Conservation (phyloP, 805 yeast species). For the Yarrowia divulgata region DNA sequence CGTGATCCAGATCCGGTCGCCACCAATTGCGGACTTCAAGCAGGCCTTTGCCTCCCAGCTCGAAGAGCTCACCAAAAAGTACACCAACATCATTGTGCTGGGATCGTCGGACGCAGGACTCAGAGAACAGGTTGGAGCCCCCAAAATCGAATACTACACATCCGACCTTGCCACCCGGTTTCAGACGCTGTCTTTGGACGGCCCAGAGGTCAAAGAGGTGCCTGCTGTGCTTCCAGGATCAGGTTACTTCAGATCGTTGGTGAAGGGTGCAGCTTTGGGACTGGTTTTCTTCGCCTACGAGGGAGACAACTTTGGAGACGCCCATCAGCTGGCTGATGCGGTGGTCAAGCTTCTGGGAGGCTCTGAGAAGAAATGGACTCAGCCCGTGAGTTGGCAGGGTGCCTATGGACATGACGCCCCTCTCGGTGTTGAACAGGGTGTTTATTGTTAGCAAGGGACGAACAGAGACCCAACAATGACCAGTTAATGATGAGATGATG, state of each 20-base stretch:
- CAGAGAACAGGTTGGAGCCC: constrained; percentile 40
- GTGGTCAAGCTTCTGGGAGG: constrained; percentile 49
- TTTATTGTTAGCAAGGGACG: constrained; percentile 59
- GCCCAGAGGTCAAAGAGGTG: constrained; percentile 24
- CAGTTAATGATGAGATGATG: too few relatives aligned
- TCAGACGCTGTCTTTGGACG: constrained; percentile 33
- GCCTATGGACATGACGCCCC: constrained; percentile 81
- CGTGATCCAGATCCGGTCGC: constrained; percentile 83
- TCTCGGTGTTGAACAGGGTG: constrained; percentile 74
- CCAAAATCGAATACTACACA: constrained; percentile 30
- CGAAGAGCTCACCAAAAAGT: constrained; percentile 1
- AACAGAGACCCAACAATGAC: too few relatives aligned
- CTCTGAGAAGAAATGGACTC: constrained; percentile 51
- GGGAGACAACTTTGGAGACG: constrained; percentile 86
- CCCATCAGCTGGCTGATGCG: constrained; percentile 58
- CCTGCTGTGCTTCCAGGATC: constrained; percentile 33
- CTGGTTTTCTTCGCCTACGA: constrained; percentile 74
- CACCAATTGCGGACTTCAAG: constrained; percentile 72
- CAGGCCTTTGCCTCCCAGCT: constrained; percentile 54
- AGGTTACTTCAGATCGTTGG: constrained; percentile 28
- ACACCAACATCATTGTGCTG: constrained; percentile 56
- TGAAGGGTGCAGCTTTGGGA: constrained; percentile 42
- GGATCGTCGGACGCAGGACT: constrained; percentile 75
- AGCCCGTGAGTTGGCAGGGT: constrained; percentile 84
- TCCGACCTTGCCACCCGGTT: constrained; percentile 29